phyloP scores from a whole-genome alignment of 768 basidiomycete genomes.

The Tephrocybe sp. region DNA sequence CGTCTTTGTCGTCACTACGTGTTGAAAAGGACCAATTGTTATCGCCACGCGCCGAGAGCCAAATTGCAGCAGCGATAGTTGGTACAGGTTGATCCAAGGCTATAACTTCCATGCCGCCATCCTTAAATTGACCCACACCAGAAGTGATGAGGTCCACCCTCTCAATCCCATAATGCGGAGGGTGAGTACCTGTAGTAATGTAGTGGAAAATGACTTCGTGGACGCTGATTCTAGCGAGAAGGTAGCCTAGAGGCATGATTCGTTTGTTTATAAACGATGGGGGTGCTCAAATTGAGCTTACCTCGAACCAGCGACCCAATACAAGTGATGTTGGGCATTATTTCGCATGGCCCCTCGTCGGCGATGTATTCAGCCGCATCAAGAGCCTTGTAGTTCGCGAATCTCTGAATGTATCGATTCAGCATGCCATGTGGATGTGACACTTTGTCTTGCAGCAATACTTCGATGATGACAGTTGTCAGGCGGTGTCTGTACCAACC shows the following conservation, averaged over 20 bases:
- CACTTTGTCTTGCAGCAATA: constrained; percentile 1
- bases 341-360: background rate
- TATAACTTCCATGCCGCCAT: constrained; percentile 1
- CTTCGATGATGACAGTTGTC: background rate
- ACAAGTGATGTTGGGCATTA: background rate
- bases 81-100: constrained; percentile 5
- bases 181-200: background rate
- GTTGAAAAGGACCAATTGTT: no score
- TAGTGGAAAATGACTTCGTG: constrained; percentile 4
- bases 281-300: background rate
- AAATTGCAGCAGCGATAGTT: constrained; percentile 7
- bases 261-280: background rate
- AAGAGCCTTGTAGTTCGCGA: background rate
- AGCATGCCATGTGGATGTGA: constrained; percentile 2
- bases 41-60: no score
- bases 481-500: background rate
- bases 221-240: background rate
- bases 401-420: background rate
- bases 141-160: background rate
- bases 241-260: background rate
- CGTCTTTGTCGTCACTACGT: no score
- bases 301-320: background rate
- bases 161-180: background rate
- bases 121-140: constrained; percentile 5
- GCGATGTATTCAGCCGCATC: background rate